phyloP scores from a whole-genome alignment of 352 stramenopile genomes.

The Globisporangium takayamanum region DNA sequence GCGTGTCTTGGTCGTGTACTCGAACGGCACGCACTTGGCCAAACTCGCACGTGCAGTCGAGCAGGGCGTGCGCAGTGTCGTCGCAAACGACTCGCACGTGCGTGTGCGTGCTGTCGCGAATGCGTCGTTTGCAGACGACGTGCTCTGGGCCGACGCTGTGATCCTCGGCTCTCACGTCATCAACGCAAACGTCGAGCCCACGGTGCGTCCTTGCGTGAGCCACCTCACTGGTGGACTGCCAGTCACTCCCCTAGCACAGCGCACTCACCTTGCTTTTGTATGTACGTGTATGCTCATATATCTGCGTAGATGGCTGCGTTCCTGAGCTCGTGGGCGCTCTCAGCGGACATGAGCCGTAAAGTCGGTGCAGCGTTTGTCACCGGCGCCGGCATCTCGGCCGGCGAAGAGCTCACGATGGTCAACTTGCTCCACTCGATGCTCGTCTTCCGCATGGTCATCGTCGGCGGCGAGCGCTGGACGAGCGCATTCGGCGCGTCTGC shows the following conservation, averaged over 20 bases:
- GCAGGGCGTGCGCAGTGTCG: conserved; percentile 28
- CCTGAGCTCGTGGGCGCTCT: conserved; percentile 65
- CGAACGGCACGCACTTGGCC: conserved; percentile 58
- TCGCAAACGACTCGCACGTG: conserved; percentile 29
- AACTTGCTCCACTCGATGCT: conserved; percentile 84
- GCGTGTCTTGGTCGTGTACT: conserved; percentile 69
- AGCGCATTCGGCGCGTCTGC: conserved; percentile 80
- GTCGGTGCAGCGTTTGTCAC: conserved; percentile 84
- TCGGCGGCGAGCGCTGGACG: conserved; percentile 81
- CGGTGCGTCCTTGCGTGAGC: conserved; percentile 25
- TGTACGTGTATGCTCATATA: not conserved
- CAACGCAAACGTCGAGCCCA: conserved; percentile 85
- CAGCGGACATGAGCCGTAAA: conserved; percentile 73
- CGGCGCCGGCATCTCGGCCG: conserved; percentile 69
- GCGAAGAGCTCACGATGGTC: conserved; percentile 83
- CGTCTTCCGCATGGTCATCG: conserved; percentile 83
- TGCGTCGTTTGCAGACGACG: conserved; percentile 69
- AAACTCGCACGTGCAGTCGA: conserved; percentile 69
- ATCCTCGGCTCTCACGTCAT: conserved; percentile 81
- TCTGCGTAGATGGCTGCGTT: conserved; percentile 52
- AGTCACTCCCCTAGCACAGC: not conserved
- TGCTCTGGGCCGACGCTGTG: conserved; percentile 78
- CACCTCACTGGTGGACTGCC: not conserved
- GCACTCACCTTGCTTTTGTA: not conserved
- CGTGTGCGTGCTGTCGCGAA: conserved; percentile 54